Percentiles rank a stretch among this genome's conserved stretches.
Evolutionary conservation across 2,329 filamentous ascomycete genomes (phyloP).

Genomic region (Colletotrichum destructivum): DNA sequence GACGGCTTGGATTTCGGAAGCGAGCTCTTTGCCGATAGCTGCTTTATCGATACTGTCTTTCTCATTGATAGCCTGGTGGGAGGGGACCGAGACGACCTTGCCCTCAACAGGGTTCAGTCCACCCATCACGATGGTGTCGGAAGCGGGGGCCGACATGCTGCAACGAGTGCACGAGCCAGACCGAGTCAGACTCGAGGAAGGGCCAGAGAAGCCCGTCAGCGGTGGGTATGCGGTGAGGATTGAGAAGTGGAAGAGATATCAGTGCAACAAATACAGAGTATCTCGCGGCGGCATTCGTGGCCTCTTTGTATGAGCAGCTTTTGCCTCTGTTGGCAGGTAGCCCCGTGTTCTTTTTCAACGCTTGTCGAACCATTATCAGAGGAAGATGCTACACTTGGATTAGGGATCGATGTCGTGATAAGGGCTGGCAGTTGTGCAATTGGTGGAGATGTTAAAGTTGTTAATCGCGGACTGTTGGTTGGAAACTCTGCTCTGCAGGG

Average conservation of each 20-base stretch:
- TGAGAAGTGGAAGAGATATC: not conserved
- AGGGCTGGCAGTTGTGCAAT: slow-evolving; percentile 24
- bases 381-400: not conserved
- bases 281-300: not conserved
- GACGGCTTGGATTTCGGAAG: slow-evolving; percentile 45
- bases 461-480: not conserved
- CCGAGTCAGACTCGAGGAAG: not conserved
- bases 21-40: slow-evolving; percentile 40
- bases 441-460: not conserved
- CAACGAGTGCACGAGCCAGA: not conserved
- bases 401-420: slow-evolving; percentile 16
- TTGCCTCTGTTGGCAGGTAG: not conserved
- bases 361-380: not conserved
- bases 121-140: slow-evolving; percentile 48
- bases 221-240: not conserved
- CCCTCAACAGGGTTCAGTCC: slow-evolving; percentile 48
- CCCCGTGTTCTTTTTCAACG: not conserved
- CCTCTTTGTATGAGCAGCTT: slow-evolving; percentile 9
- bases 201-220: not conserved
- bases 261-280: not conserved
- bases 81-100: slow-evolving; percentile 49
- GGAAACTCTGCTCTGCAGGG: not conserved
- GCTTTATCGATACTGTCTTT: slow-evolving; percentile 43
- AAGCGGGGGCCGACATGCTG: not conserved
- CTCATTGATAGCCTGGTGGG: slow-evolving; percentile 50